phyloP scores from a whole-genome alignment of 1,284 basidiomycete species.

The Tylopilus sp. region DNA sequence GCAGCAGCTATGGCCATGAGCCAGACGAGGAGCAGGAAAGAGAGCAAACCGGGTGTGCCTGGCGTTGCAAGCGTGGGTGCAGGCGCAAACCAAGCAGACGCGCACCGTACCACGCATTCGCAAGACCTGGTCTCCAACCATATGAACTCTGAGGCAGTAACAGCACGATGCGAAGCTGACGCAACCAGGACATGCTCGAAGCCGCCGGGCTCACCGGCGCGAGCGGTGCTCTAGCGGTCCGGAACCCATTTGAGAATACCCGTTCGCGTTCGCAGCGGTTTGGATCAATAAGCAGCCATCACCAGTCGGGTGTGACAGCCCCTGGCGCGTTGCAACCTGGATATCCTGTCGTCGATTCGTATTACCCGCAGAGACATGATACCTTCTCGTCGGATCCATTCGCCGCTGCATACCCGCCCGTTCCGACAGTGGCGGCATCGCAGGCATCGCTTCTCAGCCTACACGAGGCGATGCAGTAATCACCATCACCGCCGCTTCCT shows the following conservation, averaged over 20 bases:
- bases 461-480: slow-evolving; percentile 17
- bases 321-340: slow-evolving; percentile 32
- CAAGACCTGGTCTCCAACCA: slow-evolving; percentile 40
- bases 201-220: slow-evolving; percentile 33
- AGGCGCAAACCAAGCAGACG: slow-evolving; percentile 47
- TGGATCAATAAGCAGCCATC: slow-evolving; percentile 32
- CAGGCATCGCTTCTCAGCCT: slow-evolving; percentile 40
- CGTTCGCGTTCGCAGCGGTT: slow-evolving; percentile 36
- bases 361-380: slow-evolving; percentile 31
- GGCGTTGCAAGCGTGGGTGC: slow-evolving; percentile 52
- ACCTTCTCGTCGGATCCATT: slow-evolving; percentile 41
- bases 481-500: slow-evolving; percentile 24
- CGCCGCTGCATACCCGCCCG: slow-evolving; percentile 37
- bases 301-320: slow-evolving; percentile 15
- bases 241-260: slow-evolving; percentile 39
- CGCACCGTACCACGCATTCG: slow-evolving; percentile 63
- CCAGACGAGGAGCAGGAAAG: slow-evolving; percentile 44
- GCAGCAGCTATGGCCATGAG: slow-evolving; percentile 42
- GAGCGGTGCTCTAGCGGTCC: slow-evolving; percentile 5
- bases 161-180: slow-evolving; percentile 25
- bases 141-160: slow-evolving; percentile 20
- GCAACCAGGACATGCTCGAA: slow-evolving; percentile 44
- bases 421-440: slow-evolving; percentile 19
- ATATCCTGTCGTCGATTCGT: slow-evolving; percentile 40
- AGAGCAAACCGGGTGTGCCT: slow-evolving; percentile 45